Evolutionary conservation across 306 rosid species (phyloP).

Genomic region (Lathyrus aphaca): DNA sequence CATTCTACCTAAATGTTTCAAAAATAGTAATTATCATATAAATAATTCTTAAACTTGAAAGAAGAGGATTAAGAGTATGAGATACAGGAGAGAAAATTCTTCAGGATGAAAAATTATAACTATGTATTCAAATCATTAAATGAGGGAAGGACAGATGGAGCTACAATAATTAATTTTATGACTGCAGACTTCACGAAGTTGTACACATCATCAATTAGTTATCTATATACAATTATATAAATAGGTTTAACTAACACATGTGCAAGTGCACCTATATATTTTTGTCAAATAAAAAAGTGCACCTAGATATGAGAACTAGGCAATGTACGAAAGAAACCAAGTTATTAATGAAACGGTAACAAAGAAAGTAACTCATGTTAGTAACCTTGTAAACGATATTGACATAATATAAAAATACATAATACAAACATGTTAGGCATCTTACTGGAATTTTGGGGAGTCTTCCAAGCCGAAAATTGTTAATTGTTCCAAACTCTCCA

Average conservation of each 20-base stretch:
- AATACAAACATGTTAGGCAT: slow-evolving; percentile 34
- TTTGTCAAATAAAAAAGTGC: neutral
- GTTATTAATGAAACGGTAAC: neutral
- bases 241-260: slow-evolving; percentile 6
- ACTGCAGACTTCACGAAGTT: slow-evolving; percentile 4
- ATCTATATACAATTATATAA: neutral
- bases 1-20: slow-evolving; percentile 76
- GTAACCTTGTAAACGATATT: slow-evolving; percentile 3
- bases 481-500: slow-evolving; percentile 96
- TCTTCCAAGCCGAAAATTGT: slow-evolving; percentile 96
- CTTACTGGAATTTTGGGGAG: slow-evolving; percentile 94
- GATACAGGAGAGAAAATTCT: slow-evolving; percentile 10
- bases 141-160: slow-evolving; percentile 27
- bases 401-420: slow-evolving; percentile 24
- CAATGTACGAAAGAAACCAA: slow-evolving; percentile 10
- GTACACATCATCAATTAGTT: slow-evolving; percentile 13
- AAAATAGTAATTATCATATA: slow-evolving; percentile 38
- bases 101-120: slow-evolving; percentile 18
- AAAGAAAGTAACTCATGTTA: slow-evolving; percentile 29
- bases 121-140: slow-evolving; percentile 15
- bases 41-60: slow-evolving; percentile 26
- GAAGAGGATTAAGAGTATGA: slow-evolving; percentile 13
- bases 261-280: slow-evolving; percentile 9
- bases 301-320: slow-evolving; percentile 7
- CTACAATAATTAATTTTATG: slow-evolving; percentile 7